Evolutionary conservation across 768 basidiomycete genomes (phyloP).

Genomic region (Rickenella mellea): DNA sequence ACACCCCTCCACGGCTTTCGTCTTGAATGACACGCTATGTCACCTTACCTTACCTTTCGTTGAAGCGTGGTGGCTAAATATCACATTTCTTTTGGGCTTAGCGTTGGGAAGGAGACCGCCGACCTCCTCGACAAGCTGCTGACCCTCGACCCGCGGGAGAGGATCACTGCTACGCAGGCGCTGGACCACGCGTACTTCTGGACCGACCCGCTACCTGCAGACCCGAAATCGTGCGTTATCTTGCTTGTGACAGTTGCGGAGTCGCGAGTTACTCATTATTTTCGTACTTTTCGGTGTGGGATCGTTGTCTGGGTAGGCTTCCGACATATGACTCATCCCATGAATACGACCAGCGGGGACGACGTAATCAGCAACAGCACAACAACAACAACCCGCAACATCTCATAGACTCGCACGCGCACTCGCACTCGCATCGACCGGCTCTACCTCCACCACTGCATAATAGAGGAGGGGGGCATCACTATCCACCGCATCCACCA

Average conservation of each 20-base stretch:
- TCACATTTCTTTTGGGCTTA: conserved; percentile 22
- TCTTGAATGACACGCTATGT: conserved; percentile 1
- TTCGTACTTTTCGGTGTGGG: neutral
- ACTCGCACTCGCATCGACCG: neutral
- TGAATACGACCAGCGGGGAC: conserved; percentile 70
- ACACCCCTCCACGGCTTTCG: neutral
- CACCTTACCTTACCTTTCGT: conserved; percentile 3
- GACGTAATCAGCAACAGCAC: conserved; percentile 27
- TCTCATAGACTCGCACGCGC: neutral
- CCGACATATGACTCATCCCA: conserved; percentile 77
- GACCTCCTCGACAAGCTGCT: conserved; percentile 80
- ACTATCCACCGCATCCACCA: too few relatives aligned
- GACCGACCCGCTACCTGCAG: conserved; percentile 80
- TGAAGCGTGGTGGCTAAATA: conserved; percentile 4
- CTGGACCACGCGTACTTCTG: conserved; percentile 94
- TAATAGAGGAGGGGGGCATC: neutral
- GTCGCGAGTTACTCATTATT: neutral
- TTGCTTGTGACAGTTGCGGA: neutral
- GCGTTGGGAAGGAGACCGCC: conserved; percentile 62
- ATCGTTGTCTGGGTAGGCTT: conserved; percentile 31
- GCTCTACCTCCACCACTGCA: neutral
- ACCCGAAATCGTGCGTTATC: conserved; percentile 61
- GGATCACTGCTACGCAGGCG: conserved; percentile 79
- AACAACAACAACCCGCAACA: neutral
- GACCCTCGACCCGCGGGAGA: conserved; percentile 71